These are phyloP conservation scores for Durusdinium trenchii DNA, from an alignment of 73 alveolate genomes.

Conservation along the genomic window DNA sequence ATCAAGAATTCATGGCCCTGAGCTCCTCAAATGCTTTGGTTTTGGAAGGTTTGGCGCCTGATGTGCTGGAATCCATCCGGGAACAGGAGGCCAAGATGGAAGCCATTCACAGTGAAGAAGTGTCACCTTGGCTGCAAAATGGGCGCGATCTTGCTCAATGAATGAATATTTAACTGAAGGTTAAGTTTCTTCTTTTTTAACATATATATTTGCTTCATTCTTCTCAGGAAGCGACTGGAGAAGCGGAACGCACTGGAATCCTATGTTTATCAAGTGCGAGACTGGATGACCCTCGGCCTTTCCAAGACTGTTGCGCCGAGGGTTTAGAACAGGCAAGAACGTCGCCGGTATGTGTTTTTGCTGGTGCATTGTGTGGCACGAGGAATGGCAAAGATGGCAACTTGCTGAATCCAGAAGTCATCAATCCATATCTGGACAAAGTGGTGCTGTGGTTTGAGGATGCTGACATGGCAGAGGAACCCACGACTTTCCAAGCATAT, in stretches of 20 bases:
- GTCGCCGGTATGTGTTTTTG: neutral
- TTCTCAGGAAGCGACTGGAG: conserved; percentile 80
- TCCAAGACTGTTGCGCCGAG: neutral
- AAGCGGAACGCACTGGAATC: conserved; percentile 71
- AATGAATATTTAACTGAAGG: too few relatives aligned
- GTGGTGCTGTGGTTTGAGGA: conserved; percentile 81
- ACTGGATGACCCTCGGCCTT: conserved; percentile 51
- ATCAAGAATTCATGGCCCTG: too few relatives aligned
- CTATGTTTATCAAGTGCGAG: conserved; percentile 84
- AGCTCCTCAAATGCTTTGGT: too few relatives aligned
- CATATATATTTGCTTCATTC: too few relatives aligned
- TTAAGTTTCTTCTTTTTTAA: too few relatives aligned
- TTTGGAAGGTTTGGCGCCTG: conserved; percentile 37
- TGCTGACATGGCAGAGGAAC: conserved; percentile 89
- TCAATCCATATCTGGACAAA: conserved; percentile 72
- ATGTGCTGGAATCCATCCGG: conserved; percentile 48
- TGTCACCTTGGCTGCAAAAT: conserved; percentile 21
- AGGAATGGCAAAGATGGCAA: conserved; percentile 84
- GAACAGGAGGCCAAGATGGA: conserved; percentile 63
- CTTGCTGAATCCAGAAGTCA: conserved; percentile 63
- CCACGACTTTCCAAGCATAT: conserved; percentile 48
- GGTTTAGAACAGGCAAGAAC: neutral
- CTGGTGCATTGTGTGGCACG: neutral
- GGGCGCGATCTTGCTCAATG: neutral
- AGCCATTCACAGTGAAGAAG: conserved; percentile 73